Percentiles rank a stretch among this genome's conserved stretches.
Evolutionary conservation across 2,329 filamentous ascomycete species (phyloP).

Genomic region (Zymoseptoria passerinii): DNA sequence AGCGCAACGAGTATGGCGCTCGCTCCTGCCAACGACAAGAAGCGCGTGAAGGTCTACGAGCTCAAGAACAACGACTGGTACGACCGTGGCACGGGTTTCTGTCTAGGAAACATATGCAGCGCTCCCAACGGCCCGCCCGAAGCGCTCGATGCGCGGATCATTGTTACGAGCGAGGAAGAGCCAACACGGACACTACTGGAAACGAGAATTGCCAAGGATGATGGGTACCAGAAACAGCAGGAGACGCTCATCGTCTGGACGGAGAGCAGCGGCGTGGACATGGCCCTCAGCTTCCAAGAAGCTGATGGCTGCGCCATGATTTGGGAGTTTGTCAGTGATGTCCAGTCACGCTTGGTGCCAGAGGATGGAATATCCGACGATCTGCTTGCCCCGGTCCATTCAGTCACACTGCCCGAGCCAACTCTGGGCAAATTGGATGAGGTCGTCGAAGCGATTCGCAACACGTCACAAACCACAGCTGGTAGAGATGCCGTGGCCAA

Average conservation of each 20-base stretch:
- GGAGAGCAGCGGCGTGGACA: constrained; percentile 81
- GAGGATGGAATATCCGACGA: constrained; percentile 90
- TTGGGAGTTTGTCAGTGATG: constrained; percentile 86
- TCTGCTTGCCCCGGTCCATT: constrained; percentile 61
- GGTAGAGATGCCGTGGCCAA: constrained; percentile 83
- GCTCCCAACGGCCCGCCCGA: constrained; percentile 45
- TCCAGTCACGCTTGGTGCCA: constrained; percentile 64
- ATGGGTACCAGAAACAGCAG: constrained; percentile 98
- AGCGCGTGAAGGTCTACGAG: constrained; percentile 96
- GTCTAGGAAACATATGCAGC: constrained; percentile 65
- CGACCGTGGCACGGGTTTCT: constrained; percentile 93
- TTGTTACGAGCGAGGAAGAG: constrained; percentile 89
- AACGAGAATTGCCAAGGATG: constrained; percentile 83
- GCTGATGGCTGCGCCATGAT: constrained; percentile 87
- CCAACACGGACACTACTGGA: constrained; percentile 76
- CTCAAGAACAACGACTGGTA: constrained; percentile 99
- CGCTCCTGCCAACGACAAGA: constrained; percentile 42
- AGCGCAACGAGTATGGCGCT: constrained; percentile 22
- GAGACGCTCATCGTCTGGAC: constrained; percentile 99
- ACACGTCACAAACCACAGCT: constrained; percentile 61
- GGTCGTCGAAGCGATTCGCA: constrained; percentile 75
- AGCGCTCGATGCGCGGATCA: constrained; percentile 63
- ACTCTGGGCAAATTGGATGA: constrained; percentile 76
- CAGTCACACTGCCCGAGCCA: constrained; percentile 67
- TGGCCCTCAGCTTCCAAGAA: constrained; percentile 98